Conservation (phyloP, 768 basidiomycete genomes). For the Collybia sordida region DNA sequence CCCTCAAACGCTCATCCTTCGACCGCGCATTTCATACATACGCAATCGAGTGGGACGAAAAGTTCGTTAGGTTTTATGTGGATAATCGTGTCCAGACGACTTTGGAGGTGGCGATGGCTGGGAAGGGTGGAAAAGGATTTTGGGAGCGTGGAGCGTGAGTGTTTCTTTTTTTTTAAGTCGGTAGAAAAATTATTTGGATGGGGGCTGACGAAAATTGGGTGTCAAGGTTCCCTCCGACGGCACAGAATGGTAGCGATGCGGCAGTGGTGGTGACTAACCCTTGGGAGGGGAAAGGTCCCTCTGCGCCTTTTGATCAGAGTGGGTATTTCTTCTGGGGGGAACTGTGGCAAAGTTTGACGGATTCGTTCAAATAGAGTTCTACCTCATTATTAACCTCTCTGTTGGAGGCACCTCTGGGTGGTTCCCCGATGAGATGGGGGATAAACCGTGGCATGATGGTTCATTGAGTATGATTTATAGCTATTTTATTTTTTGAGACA, state of each 20-base stretch:
- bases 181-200: constrained; percentile 52
- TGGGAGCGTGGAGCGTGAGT: constrained; percentile 55
- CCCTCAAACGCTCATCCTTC: constrained; percentile 48
- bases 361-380: constrained; percentile 65
- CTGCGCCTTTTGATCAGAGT: constrained; percentile 84
- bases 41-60: constrained; percentile 72
- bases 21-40: constrained; percentile 70
- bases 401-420: constrained; percentile 85
- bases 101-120: constrained; percentile 56
- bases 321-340: constrained; percentile 35
- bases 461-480: constrained; percentile 38
- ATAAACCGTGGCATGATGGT: constrained; percentile 77
- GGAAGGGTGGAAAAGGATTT: constrained; percentile 50
- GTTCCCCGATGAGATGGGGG: constrained; percentile 80
- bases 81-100: constrained; percentile 67
- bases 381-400: constrained; percentile 72
- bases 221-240: constrained; percentile 56
- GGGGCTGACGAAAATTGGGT: constrained; percentile 26
- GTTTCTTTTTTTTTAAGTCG: too few species aligned
- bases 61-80: constrained; percentile 74
- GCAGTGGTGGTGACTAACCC: constrained; percentile 63
- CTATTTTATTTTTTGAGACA: not conserved
- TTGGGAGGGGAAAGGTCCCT: constrained; percentile 55
- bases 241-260: constrained; percentile 56
- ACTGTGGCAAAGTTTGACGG: too few species aligned